Evolutionary conservation across 768 basidiomycete genomes (phyloP).

Genomic region (Scleroderma bovista): DNA sequence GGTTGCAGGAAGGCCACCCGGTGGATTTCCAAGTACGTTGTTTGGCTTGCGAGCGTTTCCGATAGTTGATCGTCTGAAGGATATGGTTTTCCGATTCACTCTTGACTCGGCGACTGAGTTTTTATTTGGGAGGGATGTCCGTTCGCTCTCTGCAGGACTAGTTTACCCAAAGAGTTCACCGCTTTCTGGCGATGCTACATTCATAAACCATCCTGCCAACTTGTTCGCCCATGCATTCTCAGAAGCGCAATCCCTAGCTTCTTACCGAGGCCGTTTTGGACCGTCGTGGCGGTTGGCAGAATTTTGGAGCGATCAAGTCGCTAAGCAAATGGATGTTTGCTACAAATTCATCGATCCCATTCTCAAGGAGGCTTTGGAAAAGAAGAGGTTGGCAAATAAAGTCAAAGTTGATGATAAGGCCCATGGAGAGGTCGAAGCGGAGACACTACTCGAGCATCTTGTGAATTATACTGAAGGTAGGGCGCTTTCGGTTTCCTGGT

Average conservation of each 20-base stretch:
- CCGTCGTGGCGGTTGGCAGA: constrained; percentile 48
- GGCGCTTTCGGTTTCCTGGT: neutral
- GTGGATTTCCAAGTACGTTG: constrained; percentile 35
- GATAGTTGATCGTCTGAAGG: constrained; percentile 8
- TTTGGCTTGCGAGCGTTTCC: too few relatives aligned
- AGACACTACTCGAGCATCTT: constrained; percentile 27
- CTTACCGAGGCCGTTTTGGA: constrained; percentile 36
- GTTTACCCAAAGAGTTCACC: constrained; percentile 24
- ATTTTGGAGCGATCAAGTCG: constrained; percentile 45
- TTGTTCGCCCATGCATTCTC: constrained; percentile 36
- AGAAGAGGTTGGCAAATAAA: constrained; percentile 25
- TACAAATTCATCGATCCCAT: constrained; percentile 51
- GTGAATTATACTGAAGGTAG: constrained; percentile 26
- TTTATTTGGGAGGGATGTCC: constrained; percentile 41
- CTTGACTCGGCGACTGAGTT: constrained; percentile 56
- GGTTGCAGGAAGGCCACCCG: constrained; percentile 31
- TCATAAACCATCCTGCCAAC: constrained; percentile 28
- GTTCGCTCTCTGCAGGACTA: constrained; percentile 35
- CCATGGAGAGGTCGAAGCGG: constrained; percentile 14
- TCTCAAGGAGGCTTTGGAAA: constrained; percentile 40
- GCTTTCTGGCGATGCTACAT: constrained; percentile 16
- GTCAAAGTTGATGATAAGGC: constrained; percentile 9
- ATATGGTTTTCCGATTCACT: constrained; percentile 41
- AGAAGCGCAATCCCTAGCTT: constrained; percentile 30
- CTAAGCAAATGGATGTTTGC: constrained; percentile 41